These are phyloP conservation scores for Aureoboletus auriporus DNA, from an alignment of 768 basidiomycete species.

Conservation along the genomic window DNA sequence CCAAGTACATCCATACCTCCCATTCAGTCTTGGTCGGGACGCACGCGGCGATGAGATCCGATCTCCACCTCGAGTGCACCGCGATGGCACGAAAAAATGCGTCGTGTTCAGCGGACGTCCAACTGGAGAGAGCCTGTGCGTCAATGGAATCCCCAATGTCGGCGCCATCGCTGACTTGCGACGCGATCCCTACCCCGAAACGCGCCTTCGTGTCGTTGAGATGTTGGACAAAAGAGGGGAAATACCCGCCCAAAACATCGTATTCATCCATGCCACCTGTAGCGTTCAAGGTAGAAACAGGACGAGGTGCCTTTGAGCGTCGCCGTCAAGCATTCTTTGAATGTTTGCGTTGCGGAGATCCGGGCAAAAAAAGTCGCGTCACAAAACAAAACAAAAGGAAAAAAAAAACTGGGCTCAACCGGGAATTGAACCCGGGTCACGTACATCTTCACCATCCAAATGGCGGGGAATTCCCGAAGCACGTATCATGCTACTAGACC, in stretches of 20 bases:
- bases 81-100: constrained; percentile 67
- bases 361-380: not conserved
- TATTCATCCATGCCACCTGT: constrained; percentile 12
- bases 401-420: constrained; percentile 26
- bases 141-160: not conserved
- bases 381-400: not conserved
- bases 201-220: constrained; percentile 23
- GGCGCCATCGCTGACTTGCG: not conserved
- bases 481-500: constrained; percentile 36
- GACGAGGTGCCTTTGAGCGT: not conserved
- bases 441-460: constrained; percentile 30
- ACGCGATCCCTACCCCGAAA: constrained; percentile 7
- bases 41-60: constrained; percentile 70
- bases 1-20: constrained; percentile 69
- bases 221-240: constrained; percentile 25
- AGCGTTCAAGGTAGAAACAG: not conserved
- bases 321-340: constrained; percentile 14
- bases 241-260: constrained; percentile 18
- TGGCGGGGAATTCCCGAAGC: constrained; percentile 29
- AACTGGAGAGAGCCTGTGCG: constrained; percentile 26
- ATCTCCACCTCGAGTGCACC: constrained; percentile 64
- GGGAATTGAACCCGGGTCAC: constrained; percentile 36
- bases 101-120: constrained; percentile 69
- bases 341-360: not conserved
- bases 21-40: constrained; percentile 61